A percentile compares a stretch with the other conserved stretches of the same genome.
phyloP scores from a whole-genome alignment of 257 asterid species.

The Solanum rostratum region DNA sequence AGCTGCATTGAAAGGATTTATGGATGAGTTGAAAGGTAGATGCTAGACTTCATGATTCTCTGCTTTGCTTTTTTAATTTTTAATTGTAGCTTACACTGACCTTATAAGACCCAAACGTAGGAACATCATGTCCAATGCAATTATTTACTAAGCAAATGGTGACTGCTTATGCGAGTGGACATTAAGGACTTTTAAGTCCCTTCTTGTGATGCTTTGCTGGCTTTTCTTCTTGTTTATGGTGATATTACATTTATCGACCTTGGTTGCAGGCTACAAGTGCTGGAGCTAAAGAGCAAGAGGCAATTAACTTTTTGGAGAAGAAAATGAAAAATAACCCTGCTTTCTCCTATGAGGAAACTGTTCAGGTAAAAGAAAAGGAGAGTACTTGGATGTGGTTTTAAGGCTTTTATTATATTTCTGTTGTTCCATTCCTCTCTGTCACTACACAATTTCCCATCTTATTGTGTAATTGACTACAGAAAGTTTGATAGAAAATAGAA shows the following conservation, averaged over 20 bases:
- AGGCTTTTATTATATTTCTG: neutral
- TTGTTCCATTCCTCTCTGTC: neutral
- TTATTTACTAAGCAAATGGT: neutral
- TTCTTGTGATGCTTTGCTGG: neutral
- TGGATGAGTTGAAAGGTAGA: neutral
- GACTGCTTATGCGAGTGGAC: neutral
- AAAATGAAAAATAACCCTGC: constrained; percentile 93
- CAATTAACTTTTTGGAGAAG: constrained; percentile 86
- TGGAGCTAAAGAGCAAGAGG: constrained; percentile 95
- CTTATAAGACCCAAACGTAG: neutral
- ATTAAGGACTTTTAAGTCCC: neutral
- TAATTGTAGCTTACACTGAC: neutral
- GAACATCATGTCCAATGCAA: neutral
- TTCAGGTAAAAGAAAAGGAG: constrained; percentile 52
- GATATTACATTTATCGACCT: constrained; percentile 3
- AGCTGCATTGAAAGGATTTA: neutral
- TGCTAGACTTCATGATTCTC: neutral
- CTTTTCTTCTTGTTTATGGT: neutral
- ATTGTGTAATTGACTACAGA: neutral
- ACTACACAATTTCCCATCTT: neutral
- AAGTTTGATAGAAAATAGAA: neutral
- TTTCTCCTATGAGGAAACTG: constrained; percentile 83
- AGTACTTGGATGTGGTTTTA: neutral
- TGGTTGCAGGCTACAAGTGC: constrained; percentile 86
- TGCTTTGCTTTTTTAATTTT: neutral